Base-by-base conservation (phyloP, 1,284 basidiomycete species). In the Apiotrichum laibachii region DNA sequence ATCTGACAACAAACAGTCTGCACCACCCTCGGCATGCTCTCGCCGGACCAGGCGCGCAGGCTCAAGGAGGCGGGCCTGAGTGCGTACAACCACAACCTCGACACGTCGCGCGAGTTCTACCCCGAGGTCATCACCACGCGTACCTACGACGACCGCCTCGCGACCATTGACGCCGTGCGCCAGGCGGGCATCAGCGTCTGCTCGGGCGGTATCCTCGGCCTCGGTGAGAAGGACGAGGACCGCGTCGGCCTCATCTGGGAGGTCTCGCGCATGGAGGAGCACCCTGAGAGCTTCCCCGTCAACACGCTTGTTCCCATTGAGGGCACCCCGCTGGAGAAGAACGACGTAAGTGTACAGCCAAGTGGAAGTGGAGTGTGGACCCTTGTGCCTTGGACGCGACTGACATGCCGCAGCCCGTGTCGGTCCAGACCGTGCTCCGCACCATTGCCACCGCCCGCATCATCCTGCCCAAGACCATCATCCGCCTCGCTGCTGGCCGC, bases 251-350 rank as follows among this genome's bases (percentile, higher is more conserved):
- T 99, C 69, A 98, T 99, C 67, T 90, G 88, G 83, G 93, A 99
- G 78, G 90, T 95, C 67, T 85, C 90, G 52, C 89, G 85, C 90
- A 61, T 61, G 59, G 55, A 33, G 45, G 90, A 94, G 74, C 92
- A 96, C 69, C 95, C 95, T 21, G 95, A 99, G 78, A 94, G 91
- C 12, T 99, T 99, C 84, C 95, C 95, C 2, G 94, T 99, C 64
- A 99, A 99, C 77, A 95, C 95, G 6, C 83, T 99, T 55, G 83
- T 85, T 0, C 83, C 84, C 9, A 85, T 85, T 63, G 80, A 81
- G 37, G 84, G 84, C 33, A 85, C 84, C 1, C 84, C 84, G 5
- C 75, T 85, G 62, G 83, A 82, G 67, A 75, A 77, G 54, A 84
- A 84, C 75, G 78, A 82, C 56, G 77, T 81, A 53, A 68, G 79